Conservation (phyloP, 2,329 filamentous ascomycete genomes). For the Aspergillus sp. region DNA sequence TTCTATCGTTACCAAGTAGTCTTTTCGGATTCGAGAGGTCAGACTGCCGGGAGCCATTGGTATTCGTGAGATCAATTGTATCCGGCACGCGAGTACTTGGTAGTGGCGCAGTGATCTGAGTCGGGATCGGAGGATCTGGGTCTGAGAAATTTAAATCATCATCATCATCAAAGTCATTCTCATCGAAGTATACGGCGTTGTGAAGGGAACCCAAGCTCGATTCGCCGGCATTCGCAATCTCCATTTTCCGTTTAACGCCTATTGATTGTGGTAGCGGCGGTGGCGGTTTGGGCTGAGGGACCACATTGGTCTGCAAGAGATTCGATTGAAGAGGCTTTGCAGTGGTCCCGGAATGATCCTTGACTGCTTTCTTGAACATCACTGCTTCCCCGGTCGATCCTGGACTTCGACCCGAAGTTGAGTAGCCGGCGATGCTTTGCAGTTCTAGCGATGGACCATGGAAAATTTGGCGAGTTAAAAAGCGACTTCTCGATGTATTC, state of each 20-base stretch:
- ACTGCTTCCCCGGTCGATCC: slow-evolving; percentile 9
- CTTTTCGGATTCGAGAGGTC: background rate
- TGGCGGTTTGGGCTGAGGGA: slow-evolving; percentile 10
- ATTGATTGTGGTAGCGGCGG: slow-evolving; percentile 14
- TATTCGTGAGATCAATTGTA: background rate
- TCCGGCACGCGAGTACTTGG: background rate
- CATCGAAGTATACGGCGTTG: slow-evolving; percentile 55
- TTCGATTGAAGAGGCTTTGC: slow-evolving; percentile 28
- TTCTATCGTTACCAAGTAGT: slow-evolving; percentile 8
- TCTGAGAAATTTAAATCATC: slow-evolving; percentile 54
- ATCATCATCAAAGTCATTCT: slow-evolving; percentile 83
- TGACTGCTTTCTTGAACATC: slow-evolving; percentile 38
- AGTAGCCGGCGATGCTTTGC: slow-evolving; percentile 17
- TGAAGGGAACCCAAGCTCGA: slow-evolving; percentile 37
- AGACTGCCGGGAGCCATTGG: background rate
- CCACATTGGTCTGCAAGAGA: slow-evolving; percentile 19
- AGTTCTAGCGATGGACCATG: slow-evolving; percentile 13
- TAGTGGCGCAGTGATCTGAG: background rate
- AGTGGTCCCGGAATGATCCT: slow-evolving; percentile 27
- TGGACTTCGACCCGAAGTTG: slow-evolving; percentile 16
- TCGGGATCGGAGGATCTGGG: slow-evolving; percentile 14
- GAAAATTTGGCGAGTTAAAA: slow-evolving; percentile 15
- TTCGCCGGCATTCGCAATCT: slow-evolving; percentile 21
- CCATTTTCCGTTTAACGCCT: slow-evolving; percentile 34
- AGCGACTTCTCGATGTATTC: slow-evolving; percentile 9